Base-by-base conservation (phyloP, 306 rosid genomes). In the Gynostemma pentaphyllum region DNA sequence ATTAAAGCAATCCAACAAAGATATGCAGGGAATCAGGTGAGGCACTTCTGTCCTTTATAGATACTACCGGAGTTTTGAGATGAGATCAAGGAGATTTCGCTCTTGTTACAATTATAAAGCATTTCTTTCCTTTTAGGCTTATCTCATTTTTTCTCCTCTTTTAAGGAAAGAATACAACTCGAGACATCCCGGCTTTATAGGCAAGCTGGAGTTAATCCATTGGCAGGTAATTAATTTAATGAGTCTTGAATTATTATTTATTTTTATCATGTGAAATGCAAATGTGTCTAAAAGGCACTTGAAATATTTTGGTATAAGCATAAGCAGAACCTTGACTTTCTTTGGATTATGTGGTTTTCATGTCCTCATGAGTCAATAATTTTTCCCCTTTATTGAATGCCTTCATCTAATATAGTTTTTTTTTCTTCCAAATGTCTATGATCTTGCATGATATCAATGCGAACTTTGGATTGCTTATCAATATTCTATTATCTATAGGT, bases 101-200 rank as follows among this genome's bases (percentile, higher is more conserved):
- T 40, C 36, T 69, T 34, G 9, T 56, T 56, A 42, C 23, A 22
- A 34, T 59, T 18, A 15, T 65, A 39, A 51, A 48, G 57, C 57
- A 64, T 51, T 42, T 69, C 69, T 72, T 54, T 73, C 80, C 78
- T 60, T 70, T 70, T n/a, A n/a, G n/a, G n/a, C n/a, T n/a, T 65
- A 52, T 67, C 65, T 49, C 36, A 27, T 66, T 70, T 39, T 56
- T 69, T 78, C 49, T 64, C 62, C 76, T 70, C 59, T 60, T 76
- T 86, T 50, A 81, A 94, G 99, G 99, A 88, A 88, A 94, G 97
- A 82, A 94, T 94, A 76, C 97, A 94, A 83, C 99, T 94, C 52
- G 99, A 94, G 84, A 94, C 99, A 5, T 88, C 99, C 70, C 79
- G 99, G 79, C 77, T 88, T 52, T 88, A 94, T 76, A 80, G 24